These are phyloP conservation scores for Fusarium denticulatum DNA, from an alignment of 2,329 filamentous ascomycete genomes.

Conservation along the genomic window DNA sequence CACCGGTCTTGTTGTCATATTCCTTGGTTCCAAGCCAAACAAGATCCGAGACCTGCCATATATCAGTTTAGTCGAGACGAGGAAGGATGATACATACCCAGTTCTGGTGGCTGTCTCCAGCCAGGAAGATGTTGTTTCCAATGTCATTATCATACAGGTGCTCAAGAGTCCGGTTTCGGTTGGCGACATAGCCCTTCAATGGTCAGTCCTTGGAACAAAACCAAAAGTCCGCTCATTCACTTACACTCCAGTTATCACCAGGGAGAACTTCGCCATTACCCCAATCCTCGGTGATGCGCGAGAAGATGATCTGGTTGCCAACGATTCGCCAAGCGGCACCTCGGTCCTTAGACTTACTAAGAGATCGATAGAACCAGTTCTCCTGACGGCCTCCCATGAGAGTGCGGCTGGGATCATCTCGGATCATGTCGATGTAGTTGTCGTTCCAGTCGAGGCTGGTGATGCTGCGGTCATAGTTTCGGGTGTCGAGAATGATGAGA, in stretches of 20 bases:
- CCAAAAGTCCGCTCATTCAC: not conserved
- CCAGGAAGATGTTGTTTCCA: slow-evolving; percentile 76
- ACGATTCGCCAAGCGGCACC: slow-evolving; percentile 76
- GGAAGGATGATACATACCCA: not conserved
- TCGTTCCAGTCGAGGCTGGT: slow-evolving; percentile 53
- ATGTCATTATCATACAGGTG: slow-evolving; percentile 75
- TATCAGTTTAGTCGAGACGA: not conserved
- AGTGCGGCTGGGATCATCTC: slow-evolving; percentile 72
- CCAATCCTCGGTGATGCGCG: slow-evolving; percentile 55
- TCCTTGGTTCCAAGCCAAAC: slow-evolving; percentile 64
- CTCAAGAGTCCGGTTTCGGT: slow-evolving; percentile 75
- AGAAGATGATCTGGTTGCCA: slow-evolving; percentile 77
- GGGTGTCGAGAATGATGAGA: slow-evolving; percentile 74
- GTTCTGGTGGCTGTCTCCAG: slow-evolving; percentile 71
- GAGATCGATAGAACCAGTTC: slow-evolving; percentile 74
- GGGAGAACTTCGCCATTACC: slow-evolving; percentile 42
- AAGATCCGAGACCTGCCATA: slow-evolving; percentile 64
- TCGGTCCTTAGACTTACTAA: slow-evolving; percentile 68
- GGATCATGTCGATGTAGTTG: slow-evolving; percentile 53
- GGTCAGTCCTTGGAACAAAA: not conserved
- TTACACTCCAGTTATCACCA: slow-evolving; percentile 47
- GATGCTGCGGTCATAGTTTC: slow-evolving; percentile 74
- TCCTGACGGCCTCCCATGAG: slow-evolving; percentile 80
- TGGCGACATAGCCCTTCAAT: slow-evolving; percentile 68
- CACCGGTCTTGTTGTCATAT: slow-evolving; percentile 64